phyloP scores from a whole-genome alignment of 2,329 filamentous ascomycete species.

The Hypoxylon sp. region DNA sequence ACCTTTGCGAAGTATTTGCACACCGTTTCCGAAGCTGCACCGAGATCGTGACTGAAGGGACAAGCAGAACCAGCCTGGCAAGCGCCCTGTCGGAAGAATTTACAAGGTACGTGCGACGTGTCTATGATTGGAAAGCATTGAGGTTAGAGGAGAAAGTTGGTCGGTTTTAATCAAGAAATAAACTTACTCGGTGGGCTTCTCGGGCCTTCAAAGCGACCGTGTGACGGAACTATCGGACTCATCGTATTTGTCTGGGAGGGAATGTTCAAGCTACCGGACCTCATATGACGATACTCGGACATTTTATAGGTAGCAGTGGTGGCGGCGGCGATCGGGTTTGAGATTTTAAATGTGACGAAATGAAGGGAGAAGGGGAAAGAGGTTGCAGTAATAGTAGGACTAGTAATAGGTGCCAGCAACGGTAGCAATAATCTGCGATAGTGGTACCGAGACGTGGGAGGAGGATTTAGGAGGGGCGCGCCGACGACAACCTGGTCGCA shows the following conservation, averaged over 20 bases:
- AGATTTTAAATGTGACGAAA: slow-evolving; percentile 31
- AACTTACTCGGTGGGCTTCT: slow-evolving; percentile 74
- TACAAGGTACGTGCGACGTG: slow-evolving; percentile 97
- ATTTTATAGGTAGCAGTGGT: slow-evolving; percentile 52
- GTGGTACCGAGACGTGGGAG: slow-evolving; percentile 40
- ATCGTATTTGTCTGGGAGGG: slow-evolving; percentile 57
- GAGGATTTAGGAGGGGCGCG: slow-evolving; percentile 45
- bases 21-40: slow-evolving; percentile 85
- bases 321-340: slow-evolving; percentile 32
- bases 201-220: slow-evolving; percentile 69
- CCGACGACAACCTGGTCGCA: slow-evolving; percentile 46
- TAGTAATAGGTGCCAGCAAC: slow-evolving; percentile 13
- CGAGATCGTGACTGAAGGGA: slow-evolving; percentile 95
- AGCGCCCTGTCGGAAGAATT: slow-evolving; percentile 97
- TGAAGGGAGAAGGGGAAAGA: slow-evolving; percentile 21
- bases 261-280: slow-evolving; percentile 71
- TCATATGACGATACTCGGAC: slow-evolving; percentile 70
- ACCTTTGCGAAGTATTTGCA: slow-evolving; percentile 99
- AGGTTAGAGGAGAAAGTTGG: slow-evolving; percentile 32
- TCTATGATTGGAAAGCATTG: slow-evolving; percentile 67
- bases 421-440: slow-evolving; percentile 28
- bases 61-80: slow-evolving; percentile 97
- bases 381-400: slow-evolving; percentile 28
- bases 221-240: slow-evolving; percentile 56
- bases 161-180: slow-evolving; percentile 12